Conservation (phyloP, 495 filamentous ascomycete genomes). For the Achaetomiella virescens region DNA sequence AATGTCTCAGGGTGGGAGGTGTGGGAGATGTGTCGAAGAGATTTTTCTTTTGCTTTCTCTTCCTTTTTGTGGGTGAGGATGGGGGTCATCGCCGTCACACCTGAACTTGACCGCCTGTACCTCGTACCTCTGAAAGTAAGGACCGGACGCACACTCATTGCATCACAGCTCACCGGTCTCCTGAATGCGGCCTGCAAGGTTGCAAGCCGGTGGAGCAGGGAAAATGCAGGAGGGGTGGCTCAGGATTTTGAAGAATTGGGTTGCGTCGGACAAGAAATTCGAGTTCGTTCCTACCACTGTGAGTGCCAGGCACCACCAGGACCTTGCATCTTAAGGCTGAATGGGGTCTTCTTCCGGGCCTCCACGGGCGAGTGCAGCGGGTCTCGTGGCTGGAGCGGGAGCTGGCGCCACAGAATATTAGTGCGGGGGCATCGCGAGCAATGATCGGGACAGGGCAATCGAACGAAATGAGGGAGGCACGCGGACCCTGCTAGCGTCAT, state of each 20-base stretch:
- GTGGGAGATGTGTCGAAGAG: background rate
- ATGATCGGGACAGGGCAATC: no score
- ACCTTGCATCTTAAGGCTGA: conserved; percentile 15
- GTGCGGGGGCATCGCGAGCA: conserved; percentile 13
- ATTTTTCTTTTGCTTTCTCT: background rate
- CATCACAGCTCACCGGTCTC: conserved; percentile 9
- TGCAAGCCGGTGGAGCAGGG: conserved; percentile 1
- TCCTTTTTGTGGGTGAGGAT: background rate
- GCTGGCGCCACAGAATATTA: conserved; percentile 10
- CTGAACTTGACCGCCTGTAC: background rate
- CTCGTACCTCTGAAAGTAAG: background rate
- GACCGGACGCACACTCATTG: conserved; percentile 1
- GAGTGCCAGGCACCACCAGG: background rate
- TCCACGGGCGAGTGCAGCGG: conserved; percentile 1
- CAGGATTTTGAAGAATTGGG: background rate
- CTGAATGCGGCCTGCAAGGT: background rate
- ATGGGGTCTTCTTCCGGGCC: conserved; percentile 16
- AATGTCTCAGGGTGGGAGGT: conserved; percentile 8
- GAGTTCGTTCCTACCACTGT: background rate
- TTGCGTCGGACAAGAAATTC: no score
- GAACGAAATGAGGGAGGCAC: no score
- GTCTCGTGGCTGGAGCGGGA: conserved; percentile 10
- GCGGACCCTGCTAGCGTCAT: background rate
- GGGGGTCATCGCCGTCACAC: background rate
- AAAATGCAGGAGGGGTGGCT: conserved; percentile 7